Conservation (phyloP, 345 rosid species). For the Iberis pinnata region DNA sequence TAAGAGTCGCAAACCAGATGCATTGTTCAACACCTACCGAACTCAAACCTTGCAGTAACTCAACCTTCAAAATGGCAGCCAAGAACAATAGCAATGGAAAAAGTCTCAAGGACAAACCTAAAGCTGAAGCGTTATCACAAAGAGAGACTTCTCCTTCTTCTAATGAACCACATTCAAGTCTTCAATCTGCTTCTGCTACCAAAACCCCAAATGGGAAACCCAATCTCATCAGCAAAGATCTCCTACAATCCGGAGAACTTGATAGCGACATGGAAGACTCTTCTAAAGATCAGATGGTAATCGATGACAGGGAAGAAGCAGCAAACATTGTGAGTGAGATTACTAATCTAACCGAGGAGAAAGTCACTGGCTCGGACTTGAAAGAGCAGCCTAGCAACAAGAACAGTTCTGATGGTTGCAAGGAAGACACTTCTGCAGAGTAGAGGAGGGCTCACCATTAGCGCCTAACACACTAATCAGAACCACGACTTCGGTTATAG, state of each 20-base stretch:
- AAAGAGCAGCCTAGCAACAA: slow-evolving; percentile 24
- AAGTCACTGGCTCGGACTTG: slow-evolving; percentile 13
- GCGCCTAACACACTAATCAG: slow-evolving; percentile 39
- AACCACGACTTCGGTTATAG: slow-evolving; percentile 2
- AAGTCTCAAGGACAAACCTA: slow-evolving; percentile 15
- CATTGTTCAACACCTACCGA: slow-evolving; percentile 30
- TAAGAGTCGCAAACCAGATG: slow-evolving; percentile 40
- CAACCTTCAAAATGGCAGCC: slow-evolving; percentile 10
- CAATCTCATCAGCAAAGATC: slow-evolving; percentile 34
- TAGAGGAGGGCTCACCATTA: slow-evolving; percentile 22
- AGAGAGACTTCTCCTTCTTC: slow-evolving; percentile 21
- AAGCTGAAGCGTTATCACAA: slow-evolving; percentile 6
- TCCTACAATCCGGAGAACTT: slow-evolving; percentile 6
- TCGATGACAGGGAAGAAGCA: slow-evolving; percentile 26
- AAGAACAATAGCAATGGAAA: slow-evolving; percentile 29
- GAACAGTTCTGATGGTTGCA: slow-evolving; percentile 12
- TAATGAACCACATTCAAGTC: slow-evolving; percentile 33
- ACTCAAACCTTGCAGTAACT: slow-evolving; percentile 21
- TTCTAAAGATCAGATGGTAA: slow-evolving; percentile 26
- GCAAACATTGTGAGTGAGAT: slow-evolving; percentile 21
- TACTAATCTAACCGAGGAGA: slow-evolving; percentile 20
- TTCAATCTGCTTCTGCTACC: slow-evolving; percentile 31
- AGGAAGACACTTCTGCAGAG: slow-evolving; percentile 25
- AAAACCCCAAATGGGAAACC: slow-evolving; percentile 33
- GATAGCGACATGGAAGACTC: slow-evolving; percentile 35